Base-by-base conservation (phyloP, 2,329 filamentous ascomycete genomes). In the Neonectria neomacrospora region DNA sequence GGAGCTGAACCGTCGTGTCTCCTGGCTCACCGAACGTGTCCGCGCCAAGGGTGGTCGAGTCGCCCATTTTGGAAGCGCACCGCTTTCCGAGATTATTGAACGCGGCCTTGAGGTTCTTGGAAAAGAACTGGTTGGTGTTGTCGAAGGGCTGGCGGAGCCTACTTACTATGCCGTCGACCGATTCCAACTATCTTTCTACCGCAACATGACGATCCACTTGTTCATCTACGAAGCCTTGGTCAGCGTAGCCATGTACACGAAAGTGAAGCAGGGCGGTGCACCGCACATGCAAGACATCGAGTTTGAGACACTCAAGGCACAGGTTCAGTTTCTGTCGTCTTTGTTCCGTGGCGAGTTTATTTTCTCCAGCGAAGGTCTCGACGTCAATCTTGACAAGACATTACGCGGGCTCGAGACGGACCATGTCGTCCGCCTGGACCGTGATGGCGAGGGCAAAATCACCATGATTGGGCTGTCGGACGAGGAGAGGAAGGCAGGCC, bases 141-240 rank as follows among this genome's bases (percentile, higher is more conserved):
- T 97, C 0, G 86, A 90, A 39, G 93, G 90, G 0, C 81, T 99
- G 5, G 91, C 92, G 0, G 96, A 99, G 76, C 92, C 93, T 18
- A 98, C 96, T 0, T 98, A 93, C 78, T 97, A 93, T 73, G 96
- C 96, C 5, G 94, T 97, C 41, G 96, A 99, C 77, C 88, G 94
- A 56, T 99, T 99, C 82, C 96, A 99, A 76, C 86, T 99, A 10
- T 97, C 94, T 0, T 99, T 99, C 79, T 99, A 99, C 80, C 90
- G 96, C 55, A 99, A 99, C 79, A 98, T 98, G 96, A 97, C 95
- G 0, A 99, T 99, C 65, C 96, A 99, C 76, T 86, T 99, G 5
- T 99, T 99, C 78, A 96, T 99, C 61, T 91, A 93, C 2, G 94
- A 98, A 76, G 92, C 95, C 0, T 83, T 99, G 5, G 93, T 98